phyloP scores from a whole-genome alignment of 1,284 basidiomycete species.

The Boletellus deceptivus region DNA sequence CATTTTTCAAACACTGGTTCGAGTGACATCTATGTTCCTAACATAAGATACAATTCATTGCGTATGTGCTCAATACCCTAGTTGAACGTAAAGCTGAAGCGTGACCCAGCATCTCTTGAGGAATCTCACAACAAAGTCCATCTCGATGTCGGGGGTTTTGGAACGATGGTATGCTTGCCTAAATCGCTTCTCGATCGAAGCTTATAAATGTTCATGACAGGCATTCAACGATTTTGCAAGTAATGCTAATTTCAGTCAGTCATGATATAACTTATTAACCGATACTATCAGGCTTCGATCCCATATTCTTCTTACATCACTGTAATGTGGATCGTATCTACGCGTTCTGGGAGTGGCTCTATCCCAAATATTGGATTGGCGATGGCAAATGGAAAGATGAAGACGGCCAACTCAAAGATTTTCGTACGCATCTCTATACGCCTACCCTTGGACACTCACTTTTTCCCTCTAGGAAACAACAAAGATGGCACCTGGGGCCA shows the following conservation, averaged over 20 bases:
- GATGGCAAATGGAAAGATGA: neutral
- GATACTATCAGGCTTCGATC: neutral
- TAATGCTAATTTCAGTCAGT: neutral
- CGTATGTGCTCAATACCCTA: no score
- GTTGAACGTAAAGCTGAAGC: no score
- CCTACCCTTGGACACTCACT: no score
- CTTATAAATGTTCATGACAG: neutral
- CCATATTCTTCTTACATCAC: neutral
- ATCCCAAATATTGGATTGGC: neutral
- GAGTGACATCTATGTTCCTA: no score
- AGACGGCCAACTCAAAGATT: neutral
- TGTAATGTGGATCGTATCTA: neutral
- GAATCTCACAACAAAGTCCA: neutral
- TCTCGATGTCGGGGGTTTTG: neutral
- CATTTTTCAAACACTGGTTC: constrained; percentile 11
- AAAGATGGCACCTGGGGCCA: no score
- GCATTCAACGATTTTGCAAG: neutral
- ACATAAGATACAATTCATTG: no score
- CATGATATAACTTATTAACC: neutral
- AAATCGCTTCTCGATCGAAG: no score
- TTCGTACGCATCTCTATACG: no score
- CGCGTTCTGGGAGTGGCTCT: constrained; percentile 1
- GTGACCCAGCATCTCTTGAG: neutral
- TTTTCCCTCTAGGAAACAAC: neutral
- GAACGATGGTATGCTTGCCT: neutral